These are phyloP conservation scores for Mycena galopus DNA, from an alignment of 768 basidiomycete species.

Conservation along the genomic window DNA sequence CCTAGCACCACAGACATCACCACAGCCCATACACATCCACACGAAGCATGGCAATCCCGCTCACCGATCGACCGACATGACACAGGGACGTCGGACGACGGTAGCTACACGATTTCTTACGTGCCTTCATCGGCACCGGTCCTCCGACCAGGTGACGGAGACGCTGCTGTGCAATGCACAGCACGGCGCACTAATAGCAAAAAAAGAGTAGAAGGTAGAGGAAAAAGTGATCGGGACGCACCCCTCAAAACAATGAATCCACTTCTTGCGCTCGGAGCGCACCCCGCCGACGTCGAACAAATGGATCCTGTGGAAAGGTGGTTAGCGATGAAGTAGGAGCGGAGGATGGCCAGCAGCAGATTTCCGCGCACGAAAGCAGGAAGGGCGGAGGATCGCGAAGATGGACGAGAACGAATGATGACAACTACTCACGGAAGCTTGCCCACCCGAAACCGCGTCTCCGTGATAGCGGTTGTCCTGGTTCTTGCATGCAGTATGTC, in stretches of 20 bases:
- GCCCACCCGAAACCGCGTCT: conserved; percentile 86
- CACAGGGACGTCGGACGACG: no score
- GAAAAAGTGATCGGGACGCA: neutral
- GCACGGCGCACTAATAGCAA: no score
- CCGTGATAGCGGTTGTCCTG: conserved; percentile 93
- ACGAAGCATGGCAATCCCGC: neutral
- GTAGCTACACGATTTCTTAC: neutral
- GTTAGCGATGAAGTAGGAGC: neutral
- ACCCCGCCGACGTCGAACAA: conserved; percentile 89
- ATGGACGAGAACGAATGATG: conserved; percentile 2
- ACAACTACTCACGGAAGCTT: conserved; percentile 63
- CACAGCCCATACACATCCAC: no score
- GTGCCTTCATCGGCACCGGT: neutral
- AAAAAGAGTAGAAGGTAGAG: neutral
- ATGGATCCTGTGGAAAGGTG: conserved; percentile 60
- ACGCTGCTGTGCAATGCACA: neutral
- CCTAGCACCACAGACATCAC: no score
- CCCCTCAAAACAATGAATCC: conserved; percentile 78
- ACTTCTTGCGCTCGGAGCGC: conserved; percentile 86
- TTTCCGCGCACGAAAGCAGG: conserved; percentile 6
- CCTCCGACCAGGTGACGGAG: conserved; percentile 6
- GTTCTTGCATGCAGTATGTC: conserved; percentile 89
- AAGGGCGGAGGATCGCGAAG: conserved; percentile 13
- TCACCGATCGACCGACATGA: neutral
- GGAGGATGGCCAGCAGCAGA: conserved; percentile 4